phyloP scores from a whole-genome alignment of 1,139 yeast genomes.

The Diutina rugosa region DNA sequence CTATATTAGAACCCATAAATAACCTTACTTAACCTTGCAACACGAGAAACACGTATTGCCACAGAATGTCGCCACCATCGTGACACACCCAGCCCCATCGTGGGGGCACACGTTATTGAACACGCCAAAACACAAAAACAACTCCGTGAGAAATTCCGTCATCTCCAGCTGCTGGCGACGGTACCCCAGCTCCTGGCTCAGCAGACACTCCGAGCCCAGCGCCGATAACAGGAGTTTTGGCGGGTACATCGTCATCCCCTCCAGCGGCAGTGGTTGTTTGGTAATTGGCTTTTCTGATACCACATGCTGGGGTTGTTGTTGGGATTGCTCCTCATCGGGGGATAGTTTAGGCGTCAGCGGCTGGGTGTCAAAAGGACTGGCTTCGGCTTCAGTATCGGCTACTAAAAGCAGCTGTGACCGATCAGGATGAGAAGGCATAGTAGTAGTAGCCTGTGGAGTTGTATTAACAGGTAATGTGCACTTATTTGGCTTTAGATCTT shows the following conservation, averaged over 20 bases:
- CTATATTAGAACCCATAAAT: not conserved
- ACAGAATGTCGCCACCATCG: conserved; percentile 1
- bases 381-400: not conserved
- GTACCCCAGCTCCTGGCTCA: not conserved
- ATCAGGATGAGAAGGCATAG: not conserved
- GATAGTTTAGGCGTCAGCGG: not conserved
- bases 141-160: not conserved
- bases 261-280: not conserved
- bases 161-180: not conserved
- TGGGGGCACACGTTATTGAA: not conserved
- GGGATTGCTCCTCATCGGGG: not conserved
- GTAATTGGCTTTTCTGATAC: not conserved
- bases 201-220: not conserved
- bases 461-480: too few species aligned
- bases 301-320: not conserved
- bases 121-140: not conserved
- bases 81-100: conserved; percentile 1
- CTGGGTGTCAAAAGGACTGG: not conserved
- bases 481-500: too few species aligned
- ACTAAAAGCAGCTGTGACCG: not conserved
- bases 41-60: not conserved
- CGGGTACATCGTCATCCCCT: not conserved
- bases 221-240: not conserved
- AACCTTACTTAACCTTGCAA: not conserved
- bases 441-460: too few species aligned